Conservation (phyloP, 2,329 filamentous ascomycete species). For the Chalaropsis thielavioides region DNA sequence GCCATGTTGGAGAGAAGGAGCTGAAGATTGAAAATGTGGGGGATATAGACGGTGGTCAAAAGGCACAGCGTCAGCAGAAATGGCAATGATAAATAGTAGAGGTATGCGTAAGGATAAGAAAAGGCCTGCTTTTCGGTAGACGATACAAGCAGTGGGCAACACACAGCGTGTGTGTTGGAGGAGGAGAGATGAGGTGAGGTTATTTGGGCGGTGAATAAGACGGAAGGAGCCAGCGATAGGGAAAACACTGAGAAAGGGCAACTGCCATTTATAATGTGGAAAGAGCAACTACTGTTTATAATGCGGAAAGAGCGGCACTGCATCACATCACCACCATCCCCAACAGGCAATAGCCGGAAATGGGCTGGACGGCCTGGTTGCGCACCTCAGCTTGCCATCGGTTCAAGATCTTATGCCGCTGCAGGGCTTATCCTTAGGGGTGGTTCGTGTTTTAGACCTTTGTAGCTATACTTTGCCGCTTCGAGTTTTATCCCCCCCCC, state of each 20-base stretch:
- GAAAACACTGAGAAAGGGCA: neutral
- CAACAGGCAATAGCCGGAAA: neutral
- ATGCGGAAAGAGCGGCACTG: neutral
- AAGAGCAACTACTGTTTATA: constrained; percentile 3
- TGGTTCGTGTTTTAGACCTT: neutral
- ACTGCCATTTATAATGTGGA: neutral
- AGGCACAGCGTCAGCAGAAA: neutral
- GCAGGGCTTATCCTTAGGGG: neutral
- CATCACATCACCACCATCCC: neutral
- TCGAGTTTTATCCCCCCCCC: neutral
- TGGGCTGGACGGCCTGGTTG: neutral
- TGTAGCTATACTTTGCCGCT: neutral
- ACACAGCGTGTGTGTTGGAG: too few relatives aligned
- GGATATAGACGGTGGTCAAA: neutral
- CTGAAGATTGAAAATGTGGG: neutral
- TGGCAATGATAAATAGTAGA: neutral
- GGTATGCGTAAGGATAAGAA: neutral
- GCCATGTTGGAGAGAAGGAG: constrained; percentile 33
- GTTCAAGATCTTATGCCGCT: neutral
- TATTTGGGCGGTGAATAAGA: neutral
- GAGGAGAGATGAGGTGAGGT: neutral
- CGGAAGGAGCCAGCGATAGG: neutral
- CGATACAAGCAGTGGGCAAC: neutral
- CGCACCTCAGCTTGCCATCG: neutral
- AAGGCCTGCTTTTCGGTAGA: neutral